Conservation (phyloP, 148 eudicot species). For the Limonium bicolor region DNA sequence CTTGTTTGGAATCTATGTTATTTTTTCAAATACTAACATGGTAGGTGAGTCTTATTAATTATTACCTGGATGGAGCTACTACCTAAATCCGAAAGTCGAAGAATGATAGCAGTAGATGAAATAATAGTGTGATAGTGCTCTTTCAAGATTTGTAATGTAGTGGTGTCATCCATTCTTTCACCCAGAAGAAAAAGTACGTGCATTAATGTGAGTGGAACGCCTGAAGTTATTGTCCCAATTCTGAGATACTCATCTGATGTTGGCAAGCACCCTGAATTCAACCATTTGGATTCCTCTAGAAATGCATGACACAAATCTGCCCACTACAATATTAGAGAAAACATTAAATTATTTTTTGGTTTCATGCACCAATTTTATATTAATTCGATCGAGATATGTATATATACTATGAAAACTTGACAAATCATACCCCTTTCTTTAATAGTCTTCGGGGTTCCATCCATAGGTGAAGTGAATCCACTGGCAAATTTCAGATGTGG, state of each 20-base stretch:
- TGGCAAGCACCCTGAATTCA: conserved; percentile 26
- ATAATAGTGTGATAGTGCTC: conserved; percentile 12
- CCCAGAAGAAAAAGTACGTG: conserved; percentile 42
- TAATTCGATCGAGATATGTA: not conserved
- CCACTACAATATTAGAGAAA: conserved; percentile 46
- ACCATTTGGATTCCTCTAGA: conserved; percentile 59
- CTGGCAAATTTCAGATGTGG: conserved; percentile 18
- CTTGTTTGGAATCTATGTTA: too few relatives aligned
- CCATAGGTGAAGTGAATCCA: conserved; percentile 13
- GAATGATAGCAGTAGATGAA: conserved; percentile 30
- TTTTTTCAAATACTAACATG: too few relatives aligned
- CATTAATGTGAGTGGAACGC: conserved; percentile 21
- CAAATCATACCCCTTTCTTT: conserved; percentile 8
- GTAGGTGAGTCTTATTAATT: too few relatives aligned
- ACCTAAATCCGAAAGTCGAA: conserved; percentile 71
- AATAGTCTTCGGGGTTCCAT: conserved; percentile 8
- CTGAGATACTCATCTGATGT: conserved; percentile 32
- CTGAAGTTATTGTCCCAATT: conserved; percentile 36
- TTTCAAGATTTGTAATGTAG: not conserved
- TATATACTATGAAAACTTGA: too few relatives aligned
- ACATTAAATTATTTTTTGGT: not conserved
- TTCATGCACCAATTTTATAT: not conserved
- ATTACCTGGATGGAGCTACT: too few relatives aligned
- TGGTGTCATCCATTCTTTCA: conserved; percentile 8
- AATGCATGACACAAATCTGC: conserved; percentile 41